Base-by-base conservation (phyloP, 805 yeast species). In the Candida morakotiae region DNA sequence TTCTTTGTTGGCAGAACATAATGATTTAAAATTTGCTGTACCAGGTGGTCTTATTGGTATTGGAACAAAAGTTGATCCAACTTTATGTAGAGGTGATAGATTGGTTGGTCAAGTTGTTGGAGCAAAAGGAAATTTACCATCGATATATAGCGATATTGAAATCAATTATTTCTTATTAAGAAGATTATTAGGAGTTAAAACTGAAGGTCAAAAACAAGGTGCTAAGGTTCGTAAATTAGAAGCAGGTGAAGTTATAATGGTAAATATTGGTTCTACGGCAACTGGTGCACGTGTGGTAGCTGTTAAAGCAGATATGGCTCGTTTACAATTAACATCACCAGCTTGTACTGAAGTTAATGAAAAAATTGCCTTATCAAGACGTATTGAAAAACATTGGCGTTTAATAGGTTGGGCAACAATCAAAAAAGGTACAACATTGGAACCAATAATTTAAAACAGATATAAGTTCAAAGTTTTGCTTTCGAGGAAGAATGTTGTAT, bases 41-140 rank as follows among this genome's bases (percentile, higher is more conserved):
- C 99, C 99, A 32, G 99, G 99, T 81, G 99, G 99, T 47, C 78
- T 93, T 61, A 94, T 93, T 55, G 99, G 99, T 79, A 97, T 93
- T 41, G 99, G 99, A 71, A 93, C 98, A 35, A 87, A 87, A 68
- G 95, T 93, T 49, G 99, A 93, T 67, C 99, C 99, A 40, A 93
- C 98, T 2, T 72, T 93, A 56, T 93, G 99, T 75, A 86, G 98
- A 73, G 99, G 98, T 44, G 99, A 93, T 71, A 87, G 98, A 72
- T 77, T 93, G 56, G 97, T 94, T 39, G 99, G 99, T 54, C 98
- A 93, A 71, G 98, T 93, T 44, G 95, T 94, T 43, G 99, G 99
- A 59, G 89, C 97, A 43, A 89, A 83, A 64, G 97, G 96, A 49
- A 83, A 87, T 57, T 77, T 93, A 55, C 99, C 98, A 50, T 86